Conservation (phyloP, 2,329 filamentous ascomycete species). For the Trichoderma hamatum region DNA sequence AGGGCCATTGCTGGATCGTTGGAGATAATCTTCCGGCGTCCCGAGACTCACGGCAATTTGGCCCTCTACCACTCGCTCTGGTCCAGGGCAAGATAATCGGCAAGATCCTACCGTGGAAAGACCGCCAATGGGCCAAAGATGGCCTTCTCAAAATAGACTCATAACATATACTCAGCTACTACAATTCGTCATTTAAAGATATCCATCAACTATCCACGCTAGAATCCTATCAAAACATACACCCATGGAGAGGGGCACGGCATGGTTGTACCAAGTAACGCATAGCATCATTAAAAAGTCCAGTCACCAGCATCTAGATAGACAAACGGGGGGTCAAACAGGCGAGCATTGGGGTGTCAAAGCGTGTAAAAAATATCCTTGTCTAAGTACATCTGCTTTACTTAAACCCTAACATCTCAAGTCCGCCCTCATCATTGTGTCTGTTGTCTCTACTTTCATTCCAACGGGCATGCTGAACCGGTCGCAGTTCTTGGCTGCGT, state of each 20-base stretch:
- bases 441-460: slow-evolving; percentile 26
- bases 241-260: not conserved
- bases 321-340: not conserved
- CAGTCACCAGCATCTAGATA: slow-evolving; percentile 22
- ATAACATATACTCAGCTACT: not conserved
- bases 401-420: slow-evolving; percentile 27
- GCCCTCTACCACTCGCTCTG: slow-evolving; percentile 82
- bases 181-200: not conserved
- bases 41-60: slow-evolving; percentile 83
- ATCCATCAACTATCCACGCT: not conserved
- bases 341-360: slow-evolving; percentile 27
- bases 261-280: not conserved
- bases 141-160: slow-evolving; percentile 41
- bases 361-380: slow-evolving; percentile 33
- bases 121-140: slow-evolving; percentile 55
- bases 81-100: slow-evolving; percentile 81
- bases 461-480: slow-evolving; percentile 34
- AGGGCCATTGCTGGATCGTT: slow-evolving; percentile 88
- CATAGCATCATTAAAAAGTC: slow-evolving; percentile 17
- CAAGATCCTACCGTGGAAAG: slow-evolving; percentile 57
- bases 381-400: slow-evolving; percentile 43
- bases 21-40: slow-evolving; percentile 88
- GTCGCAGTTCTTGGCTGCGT: slow-evolving; percentile 36
- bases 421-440: slow-evolving; percentile 25
- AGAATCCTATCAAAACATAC: not conserved